These are phyloP conservation scores for Arctium minus DNA, from an alignment of 129 eudicot species.

Conservation along the genomic window DNA sequence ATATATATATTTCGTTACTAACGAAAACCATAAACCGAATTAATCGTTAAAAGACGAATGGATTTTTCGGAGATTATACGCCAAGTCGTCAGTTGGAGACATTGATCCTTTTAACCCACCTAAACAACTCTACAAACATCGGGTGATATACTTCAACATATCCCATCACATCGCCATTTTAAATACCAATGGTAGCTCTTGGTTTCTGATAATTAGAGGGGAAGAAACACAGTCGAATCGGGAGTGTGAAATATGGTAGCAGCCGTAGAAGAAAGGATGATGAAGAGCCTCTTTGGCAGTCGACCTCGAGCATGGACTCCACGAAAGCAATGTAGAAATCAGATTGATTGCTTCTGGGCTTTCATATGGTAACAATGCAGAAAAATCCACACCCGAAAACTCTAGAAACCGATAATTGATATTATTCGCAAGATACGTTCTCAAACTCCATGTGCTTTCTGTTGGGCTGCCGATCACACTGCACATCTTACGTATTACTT, in stretches of 20 bases:
- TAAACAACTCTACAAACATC: neutral
- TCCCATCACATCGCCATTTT: neutral
- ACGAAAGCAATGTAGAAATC: slow-evolving; percentile 11
- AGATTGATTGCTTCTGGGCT: slow-evolving; percentile 10
- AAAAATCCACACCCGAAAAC: neutral
- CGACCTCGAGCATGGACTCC: neutral
- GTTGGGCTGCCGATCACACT: neutral
- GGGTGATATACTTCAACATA: neutral
- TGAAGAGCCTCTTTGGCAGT: too few species aligned
- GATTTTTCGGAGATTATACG: too few species aligned
- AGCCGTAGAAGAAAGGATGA: too few species aligned
- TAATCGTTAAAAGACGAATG: too few species aligned
- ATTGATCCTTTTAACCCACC: neutral
- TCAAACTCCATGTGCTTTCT: neutral
- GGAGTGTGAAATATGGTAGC: too few species aligned
- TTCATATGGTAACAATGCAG: slow-evolving; percentile 9
- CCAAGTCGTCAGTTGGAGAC: neutral
- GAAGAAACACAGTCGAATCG: too few species aligned
- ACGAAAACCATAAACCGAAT: neutral
- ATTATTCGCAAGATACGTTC: too few species aligned
- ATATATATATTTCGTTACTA: too few species aligned
- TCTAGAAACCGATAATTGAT: neutral
- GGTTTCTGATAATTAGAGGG: too few species aligned
- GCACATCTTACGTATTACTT: neutral
- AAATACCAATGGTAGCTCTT: neutral